Conservation (phyloP, 1,284 basidiomycete genomes). For the Cutaneotrichosporon sp. region DNA sequence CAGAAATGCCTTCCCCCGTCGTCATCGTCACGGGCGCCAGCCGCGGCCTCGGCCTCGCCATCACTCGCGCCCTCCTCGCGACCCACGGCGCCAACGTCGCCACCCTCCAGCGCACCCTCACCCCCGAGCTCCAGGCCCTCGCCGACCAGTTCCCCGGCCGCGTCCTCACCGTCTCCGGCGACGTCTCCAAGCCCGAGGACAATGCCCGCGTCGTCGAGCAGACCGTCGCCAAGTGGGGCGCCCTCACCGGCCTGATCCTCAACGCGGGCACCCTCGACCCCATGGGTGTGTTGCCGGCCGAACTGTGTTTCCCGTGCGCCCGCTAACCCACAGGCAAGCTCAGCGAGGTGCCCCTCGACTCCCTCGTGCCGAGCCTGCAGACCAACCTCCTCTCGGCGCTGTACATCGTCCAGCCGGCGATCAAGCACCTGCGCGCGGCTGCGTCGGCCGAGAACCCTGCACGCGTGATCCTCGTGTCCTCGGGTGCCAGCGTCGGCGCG, state of each 20-base stretch:
- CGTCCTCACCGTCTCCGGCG: conserved; percentile 45
- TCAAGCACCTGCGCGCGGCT: conserved; percentile 55
- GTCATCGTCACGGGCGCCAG: conserved; percentile 52
- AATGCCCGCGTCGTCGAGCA: conserved; percentile 43
- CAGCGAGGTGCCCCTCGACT: conserved; percentile 29
- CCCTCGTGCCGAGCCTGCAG: conserved; percentile 44
- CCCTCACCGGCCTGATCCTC: conserved; percentile 56
- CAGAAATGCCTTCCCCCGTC: too few relatives aligned
- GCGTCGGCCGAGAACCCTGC: conserved; percentile 32
- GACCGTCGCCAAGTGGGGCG: conserved; percentile 54
- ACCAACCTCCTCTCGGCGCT: conserved; percentile 59
- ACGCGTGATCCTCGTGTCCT: conserved; percentile 57
- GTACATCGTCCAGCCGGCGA: conserved; percentile 55
- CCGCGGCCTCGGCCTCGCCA: conserved; percentile 58
- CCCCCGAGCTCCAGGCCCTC: conserved; percentile 52
- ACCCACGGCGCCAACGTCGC: conserved; percentile 54
- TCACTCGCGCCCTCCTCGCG: conserved; percentile 53
- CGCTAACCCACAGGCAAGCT: conserved; percentile 33
- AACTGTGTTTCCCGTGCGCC: too few relatives aligned
- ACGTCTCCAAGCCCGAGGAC: conserved; percentile 52
- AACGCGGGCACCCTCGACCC: conserved; percentile 58
- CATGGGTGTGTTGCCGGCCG: conserved; percentile 36
- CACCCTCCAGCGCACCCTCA: conserved; percentile 56
- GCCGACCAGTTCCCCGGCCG: conserved; percentile 38
- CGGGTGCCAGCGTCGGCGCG: conserved; percentile 56